Conservation (phyloP, 1,284 basidiomycete species). For the Moniliella sp. region DNA sequence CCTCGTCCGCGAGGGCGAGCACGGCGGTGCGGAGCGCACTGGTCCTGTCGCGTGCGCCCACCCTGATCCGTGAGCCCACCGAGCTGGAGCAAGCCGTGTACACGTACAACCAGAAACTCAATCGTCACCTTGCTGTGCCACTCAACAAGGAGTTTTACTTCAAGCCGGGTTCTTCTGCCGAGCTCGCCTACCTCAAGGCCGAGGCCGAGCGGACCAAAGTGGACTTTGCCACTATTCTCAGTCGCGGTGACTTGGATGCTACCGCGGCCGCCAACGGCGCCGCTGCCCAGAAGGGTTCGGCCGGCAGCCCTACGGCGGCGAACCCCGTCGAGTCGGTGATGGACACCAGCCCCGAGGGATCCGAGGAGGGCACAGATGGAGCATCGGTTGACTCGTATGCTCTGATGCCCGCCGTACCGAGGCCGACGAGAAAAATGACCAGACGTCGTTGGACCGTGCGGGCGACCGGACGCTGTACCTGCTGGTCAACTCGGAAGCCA, state of each 20-base stretch:
- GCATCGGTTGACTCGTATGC: constrained; percentile 30
- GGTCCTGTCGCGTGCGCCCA: constrained; percentile 61
- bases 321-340: too few relatives aligned
- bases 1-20: too few relatives aligned
- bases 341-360: too few relatives aligned
- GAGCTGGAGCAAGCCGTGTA: constrained; percentile 66
- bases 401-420: constrained; percentile 38
- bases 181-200: constrained; percentile 51
- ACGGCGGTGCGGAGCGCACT: too few relatives aligned
- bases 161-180: constrained; percentile 68
- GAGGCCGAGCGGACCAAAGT: constrained; percentile 35
- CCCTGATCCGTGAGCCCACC: constrained; percentile 54
- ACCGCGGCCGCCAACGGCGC: background rate
- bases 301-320: background rate
- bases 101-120: constrained; percentile 60
- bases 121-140: constrained; percentile 66
- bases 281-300: background rate
- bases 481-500: constrained; percentile 44
- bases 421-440: constrained; percentile 44
- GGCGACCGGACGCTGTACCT: constrained; percentile 70
- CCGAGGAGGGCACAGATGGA: background rate
- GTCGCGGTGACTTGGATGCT: background rate
- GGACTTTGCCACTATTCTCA: too few relatives aligned
- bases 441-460: constrained; percentile 55
- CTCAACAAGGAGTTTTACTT: constrained; percentile 81